Percentiles rank a stretch among this genome's conserved stretches.
Conservation (phyloP, 257 asterid species). For the Solanum virginianum region DNA sequence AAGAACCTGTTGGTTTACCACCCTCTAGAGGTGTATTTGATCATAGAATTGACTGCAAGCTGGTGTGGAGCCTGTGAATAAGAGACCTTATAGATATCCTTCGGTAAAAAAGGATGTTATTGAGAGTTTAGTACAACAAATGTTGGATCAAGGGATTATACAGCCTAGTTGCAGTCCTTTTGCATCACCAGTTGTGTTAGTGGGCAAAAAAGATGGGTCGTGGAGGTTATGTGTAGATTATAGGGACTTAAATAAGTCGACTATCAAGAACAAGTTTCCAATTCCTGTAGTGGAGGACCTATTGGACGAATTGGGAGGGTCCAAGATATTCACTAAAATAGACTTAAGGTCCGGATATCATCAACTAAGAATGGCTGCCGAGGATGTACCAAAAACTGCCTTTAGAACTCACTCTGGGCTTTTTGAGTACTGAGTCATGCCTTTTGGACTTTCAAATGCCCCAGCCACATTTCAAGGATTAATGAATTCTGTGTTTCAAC, state of each 20-base stretch:
- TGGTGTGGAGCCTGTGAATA: too few relatives aligned
- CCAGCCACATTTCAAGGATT: not conserved
- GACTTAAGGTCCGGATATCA: not conserved
- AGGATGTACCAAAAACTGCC: not conserved
- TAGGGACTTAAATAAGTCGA: too few relatives aligned
- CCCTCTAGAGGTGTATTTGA: too few relatives aligned
- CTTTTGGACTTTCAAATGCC: not conserved
- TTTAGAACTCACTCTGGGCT: not conserved
- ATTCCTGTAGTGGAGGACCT: not conserved
- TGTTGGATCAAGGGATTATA: too few relatives aligned
- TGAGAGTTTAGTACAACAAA: too few relatives aligned
- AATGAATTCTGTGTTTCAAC: not conserved
- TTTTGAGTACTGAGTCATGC: not conserved
- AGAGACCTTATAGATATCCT: too few relatives aligned
- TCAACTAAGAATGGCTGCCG: not conserved
- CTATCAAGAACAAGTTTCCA: not conserved
- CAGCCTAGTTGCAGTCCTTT: not conserved
- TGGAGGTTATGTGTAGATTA: not conserved
- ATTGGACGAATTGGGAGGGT: not conserved
- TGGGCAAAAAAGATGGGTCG: not conserved
- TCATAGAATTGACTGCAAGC: too few relatives aligned
- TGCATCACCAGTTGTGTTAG: not conserved
- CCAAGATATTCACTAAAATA: not conserved
- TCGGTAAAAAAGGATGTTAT: too few relatives aligned
- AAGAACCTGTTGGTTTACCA: too few relatives aligned